These are phyloP conservation scores for Fomitopsis pinicola DNA, from an alignment of 1,284 basidiomycete genomes.

Conservation along the genomic window DNA sequence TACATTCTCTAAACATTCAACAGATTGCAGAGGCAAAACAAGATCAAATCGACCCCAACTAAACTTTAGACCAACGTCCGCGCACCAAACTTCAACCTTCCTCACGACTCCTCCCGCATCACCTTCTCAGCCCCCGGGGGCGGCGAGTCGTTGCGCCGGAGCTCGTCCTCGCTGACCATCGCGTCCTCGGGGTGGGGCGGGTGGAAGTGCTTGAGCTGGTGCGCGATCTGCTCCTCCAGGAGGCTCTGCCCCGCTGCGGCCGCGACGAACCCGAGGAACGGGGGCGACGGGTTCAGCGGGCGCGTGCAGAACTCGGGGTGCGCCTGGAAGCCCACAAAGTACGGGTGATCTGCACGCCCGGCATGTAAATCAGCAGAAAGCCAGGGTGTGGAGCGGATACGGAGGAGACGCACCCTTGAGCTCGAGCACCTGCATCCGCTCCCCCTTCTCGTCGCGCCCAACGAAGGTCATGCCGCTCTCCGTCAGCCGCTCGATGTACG, in stretches of 20 bases:
- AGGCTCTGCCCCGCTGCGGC: conserved; percentile 67
- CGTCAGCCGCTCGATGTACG: conserved; percentile 74
- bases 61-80: too few relatives aligned
- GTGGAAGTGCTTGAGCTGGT: conserved; percentile 49
- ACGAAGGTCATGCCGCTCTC: conserved; percentile 78
- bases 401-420: conserved; percentile 56
- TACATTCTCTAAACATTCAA: too few relatives aligned
- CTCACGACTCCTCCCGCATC: conserved; percentile 21
- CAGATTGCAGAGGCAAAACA: too few relatives aligned
- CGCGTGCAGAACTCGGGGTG: conserved; percentile 99
- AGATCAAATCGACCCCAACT: too few relatives aligned
- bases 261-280: conserved; percentile 95
- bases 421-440: conserved; percentile 97
- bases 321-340: conserved; percentile 93
- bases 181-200: conserved; percentile 48
- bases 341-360: conserved; percentile 77
- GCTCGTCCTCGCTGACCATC: conserved; percentile 43
- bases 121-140: conserved; percentile 24
- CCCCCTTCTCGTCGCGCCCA: conserved; percentile 93
- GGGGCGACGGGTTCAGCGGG: conserved; percentile 96
- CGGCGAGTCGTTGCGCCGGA: conserved; percentile 30
- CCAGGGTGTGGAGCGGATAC: too few relatives aligned
- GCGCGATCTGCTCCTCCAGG: conserved; percentile 73
- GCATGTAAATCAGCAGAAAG: background rate
- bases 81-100: background rate